Conservation (phyloP, 2,329 filamentous ascomycete species). For the Conoideocrella luteorostrata region DNA sequence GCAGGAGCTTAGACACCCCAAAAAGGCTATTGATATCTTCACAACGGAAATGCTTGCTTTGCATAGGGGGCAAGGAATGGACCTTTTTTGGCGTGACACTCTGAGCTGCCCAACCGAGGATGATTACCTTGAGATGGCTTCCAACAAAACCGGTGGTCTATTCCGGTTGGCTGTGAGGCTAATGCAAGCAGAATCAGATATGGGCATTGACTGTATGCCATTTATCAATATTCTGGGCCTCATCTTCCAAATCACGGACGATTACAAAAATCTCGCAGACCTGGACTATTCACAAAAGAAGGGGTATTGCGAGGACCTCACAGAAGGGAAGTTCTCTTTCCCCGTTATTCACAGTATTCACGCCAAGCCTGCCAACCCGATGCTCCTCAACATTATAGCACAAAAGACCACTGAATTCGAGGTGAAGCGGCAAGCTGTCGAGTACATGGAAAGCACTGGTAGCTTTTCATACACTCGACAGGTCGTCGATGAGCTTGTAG, state of each 20-base stretch:
- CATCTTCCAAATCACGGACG: constrained; percentile 86
- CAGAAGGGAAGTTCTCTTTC: constrained; percentile 95
- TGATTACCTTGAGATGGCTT: constrained; percentile 91
- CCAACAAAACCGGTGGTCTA: constrained; percentile 82
- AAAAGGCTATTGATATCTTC: constrained; percentile 63
- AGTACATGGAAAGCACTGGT: constrained; percentile 83
- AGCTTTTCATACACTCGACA: constrained; percentile 93
- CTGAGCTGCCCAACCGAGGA: constrained; percentile 78
- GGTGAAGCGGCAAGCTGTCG: constrained; percentile 85
- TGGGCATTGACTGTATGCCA: constrained; percentile 67
- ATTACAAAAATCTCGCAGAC: constrained; percentile 81
- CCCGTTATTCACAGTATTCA: constrained; percentile 92
- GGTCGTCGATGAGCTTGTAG: too few relatives aligned
- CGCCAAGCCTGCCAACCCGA: constrained; percentile 62
- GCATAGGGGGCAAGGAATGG: constrained; percentile 84
- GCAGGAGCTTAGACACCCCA: constrained; percentile 61
- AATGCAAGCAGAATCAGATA: constrained; percentile 68
- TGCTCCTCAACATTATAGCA: constrained; percentile 86
- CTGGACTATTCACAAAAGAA: constrained; percentile 80
- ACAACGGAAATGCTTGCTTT: constrained; percentile 79
- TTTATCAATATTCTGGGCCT: constrained; percentile 84
- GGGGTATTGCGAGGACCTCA: constrained; percentile 90
- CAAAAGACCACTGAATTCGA: constrained; percentile 82
- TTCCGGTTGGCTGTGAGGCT: constrained; percentile 81
- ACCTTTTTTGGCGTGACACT: constrained; percentile 83